Evolutionary conservation across 2,329 filamentous ascomycete genomes (phyloP).

Genomic region (Thelonectria olida): DNA sequence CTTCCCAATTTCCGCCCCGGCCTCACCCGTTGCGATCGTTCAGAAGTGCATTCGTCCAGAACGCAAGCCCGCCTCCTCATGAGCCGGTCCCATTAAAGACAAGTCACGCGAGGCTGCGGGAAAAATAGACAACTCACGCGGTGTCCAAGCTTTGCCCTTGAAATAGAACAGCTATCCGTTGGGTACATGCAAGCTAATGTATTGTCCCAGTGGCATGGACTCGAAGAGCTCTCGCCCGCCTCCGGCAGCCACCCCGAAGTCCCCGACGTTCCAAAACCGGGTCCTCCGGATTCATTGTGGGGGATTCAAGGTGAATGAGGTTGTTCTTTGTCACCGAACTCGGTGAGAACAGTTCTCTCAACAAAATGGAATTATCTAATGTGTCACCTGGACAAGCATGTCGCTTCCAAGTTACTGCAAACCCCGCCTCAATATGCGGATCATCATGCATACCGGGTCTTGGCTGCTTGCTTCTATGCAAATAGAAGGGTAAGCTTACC

Average conservation of each 20-base stretch:
- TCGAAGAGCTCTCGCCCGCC: not conserved
- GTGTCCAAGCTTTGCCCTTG: not conserved
- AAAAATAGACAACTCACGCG: constrained; percentile 3
- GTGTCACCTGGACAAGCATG: constrained; percentile 3
- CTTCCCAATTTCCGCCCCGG: constrained; percentile 7
- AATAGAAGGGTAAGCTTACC: not conserved
- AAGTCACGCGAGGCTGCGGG: constrained; percentile 16
- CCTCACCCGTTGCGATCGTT: not conserved
- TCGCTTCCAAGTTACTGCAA: constrained; percentile 10
- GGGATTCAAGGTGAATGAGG: constrained; percentile 8
- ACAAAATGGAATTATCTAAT: not conserved
- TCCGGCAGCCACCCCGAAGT: constrained; percentile 15
- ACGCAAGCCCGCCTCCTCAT: not conserved
- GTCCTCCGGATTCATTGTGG: constrained; percentile 6
- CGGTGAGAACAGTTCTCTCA: not conserved
- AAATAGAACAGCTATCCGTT: constrained; percentile 19
- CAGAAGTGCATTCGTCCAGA: not conserved
- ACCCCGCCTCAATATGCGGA: constrained; percentile 27
- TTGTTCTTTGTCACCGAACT: constrained; percentile 13
- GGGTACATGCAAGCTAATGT: not conserved
- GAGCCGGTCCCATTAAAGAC: constrained; percentile 5
- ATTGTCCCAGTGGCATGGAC: constrained; percentile 5
- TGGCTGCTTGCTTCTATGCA: constrained; percentile 1
- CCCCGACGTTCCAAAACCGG: constrained; percentile 9
- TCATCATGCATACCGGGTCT: constrained; percentile 33